Conservation (phyloP, 768 basidiomycete genomes). For the Russula compacta region DNA sequence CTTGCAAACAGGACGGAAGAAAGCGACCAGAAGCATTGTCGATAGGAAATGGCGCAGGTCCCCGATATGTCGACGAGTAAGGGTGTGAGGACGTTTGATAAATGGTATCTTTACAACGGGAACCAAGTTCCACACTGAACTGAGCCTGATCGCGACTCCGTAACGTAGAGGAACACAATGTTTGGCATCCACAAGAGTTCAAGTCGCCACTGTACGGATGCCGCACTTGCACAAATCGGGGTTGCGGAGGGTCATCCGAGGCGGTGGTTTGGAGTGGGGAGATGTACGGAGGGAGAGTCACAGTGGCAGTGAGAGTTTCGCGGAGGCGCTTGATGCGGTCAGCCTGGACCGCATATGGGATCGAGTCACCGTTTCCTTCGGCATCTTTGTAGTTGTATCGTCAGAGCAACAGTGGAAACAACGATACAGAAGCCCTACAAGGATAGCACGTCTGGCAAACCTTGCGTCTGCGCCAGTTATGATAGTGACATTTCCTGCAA, state of each 20-base stretch:
- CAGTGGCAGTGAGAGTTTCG: constrained; percentile 40
- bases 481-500: constrained; percentile 75
- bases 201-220: neutral
- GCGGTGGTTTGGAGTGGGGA: neutral
- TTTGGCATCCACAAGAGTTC: neutral
- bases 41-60: constrained; percentile 19
- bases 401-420: constrained; percentile 10
- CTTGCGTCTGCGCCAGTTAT: constrained; percentile 82
- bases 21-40: constrained; percentile 33
- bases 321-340: constrained; percentile 77
- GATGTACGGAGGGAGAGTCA: constrained; percentile 9
- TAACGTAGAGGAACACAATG: neutral
- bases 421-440: constrained; percentile 38
- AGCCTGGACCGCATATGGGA: constrained; percentile 75
- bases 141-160: constrained; percentile 12
- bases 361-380: constrained; percentile 82
- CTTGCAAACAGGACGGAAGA: constrained; percentile 70
- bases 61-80: constrained; percentile 30
- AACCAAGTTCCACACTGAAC: constrained; percentile 36
- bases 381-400: constrained; percentile 42
- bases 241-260: neutral
- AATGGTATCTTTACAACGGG: constrained; percentile 45
- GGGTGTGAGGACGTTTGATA: constrained; percentile 57
- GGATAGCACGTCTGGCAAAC: constrained; percentile 86
- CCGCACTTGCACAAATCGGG: neutral